phyloP scores from a whole-genome alignment of 768 basidiomycete genomes.

The Asterophora parasitica region DNA sequence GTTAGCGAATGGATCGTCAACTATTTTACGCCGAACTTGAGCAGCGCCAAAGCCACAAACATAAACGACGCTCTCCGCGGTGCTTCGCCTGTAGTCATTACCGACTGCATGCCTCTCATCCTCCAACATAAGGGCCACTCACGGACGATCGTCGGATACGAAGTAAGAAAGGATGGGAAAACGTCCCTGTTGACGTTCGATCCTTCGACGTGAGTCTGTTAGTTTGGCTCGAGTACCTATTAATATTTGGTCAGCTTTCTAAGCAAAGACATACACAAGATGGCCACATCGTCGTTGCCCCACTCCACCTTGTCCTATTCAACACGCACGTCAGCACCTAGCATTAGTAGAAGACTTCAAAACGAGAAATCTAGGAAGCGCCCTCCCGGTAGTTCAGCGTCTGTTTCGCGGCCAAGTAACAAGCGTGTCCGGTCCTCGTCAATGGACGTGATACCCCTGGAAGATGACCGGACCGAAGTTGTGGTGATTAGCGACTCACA shows the following conservation, averaged over 20 bases:
- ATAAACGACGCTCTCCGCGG: constrained; percentile 50
- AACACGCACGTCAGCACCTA: background rate
- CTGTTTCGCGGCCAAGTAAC: constrained; percentile 7
- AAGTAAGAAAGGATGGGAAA: constrained; percentile 51
- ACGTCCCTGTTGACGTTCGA: constrained; percentile 74
- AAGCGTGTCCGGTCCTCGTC: constrained; percentile 23
- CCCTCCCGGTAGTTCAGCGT: background rate
- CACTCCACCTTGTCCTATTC: background rate
- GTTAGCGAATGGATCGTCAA: constrained; percentile 70
- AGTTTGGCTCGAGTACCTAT: background rate
- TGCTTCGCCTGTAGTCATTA: constrained; percentile 47
- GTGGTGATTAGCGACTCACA: background rate
- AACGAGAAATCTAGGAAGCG: constrained; percentile 3
- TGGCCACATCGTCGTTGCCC: constrained; percentile 9
- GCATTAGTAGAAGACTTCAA: background rate
- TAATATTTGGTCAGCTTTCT: constrained; percentile 7
- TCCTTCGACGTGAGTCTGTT: constrained; percentile 52
- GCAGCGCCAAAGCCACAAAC: constrained; percentile 24
- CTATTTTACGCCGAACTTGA: constrained; percentile 51
- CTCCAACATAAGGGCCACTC: constrained; percentile 85
- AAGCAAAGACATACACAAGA: constrained; percentile 1
- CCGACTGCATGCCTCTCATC: constrained; percentile 74
- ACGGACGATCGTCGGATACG: constrained; percentile 81
- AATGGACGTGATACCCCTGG: constrained; percentile 16
- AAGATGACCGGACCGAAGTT: constrained; percentile 22